Percentiles rank a stretch among this genome's conserved stretches.
Conservation (phyloP, 495 filamentous ascomycete genomes). For the Lentithecium fluviatile region DNA sequence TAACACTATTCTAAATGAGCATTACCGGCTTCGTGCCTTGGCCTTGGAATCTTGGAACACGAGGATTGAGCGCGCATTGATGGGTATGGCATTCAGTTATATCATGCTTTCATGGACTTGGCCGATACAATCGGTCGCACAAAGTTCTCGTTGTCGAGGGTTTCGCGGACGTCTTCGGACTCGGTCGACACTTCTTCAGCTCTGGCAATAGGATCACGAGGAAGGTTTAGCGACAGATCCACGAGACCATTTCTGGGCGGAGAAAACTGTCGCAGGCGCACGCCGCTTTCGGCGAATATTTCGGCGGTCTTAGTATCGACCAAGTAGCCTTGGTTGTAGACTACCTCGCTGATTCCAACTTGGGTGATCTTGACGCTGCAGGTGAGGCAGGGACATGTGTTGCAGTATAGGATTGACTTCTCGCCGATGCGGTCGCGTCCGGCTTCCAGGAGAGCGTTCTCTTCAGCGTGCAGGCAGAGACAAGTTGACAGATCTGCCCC, state of each 20-base stretch:
- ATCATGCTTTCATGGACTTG: no score
- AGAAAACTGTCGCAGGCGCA: conserved; percentile 32
- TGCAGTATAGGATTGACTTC: conserved; percentile 81
- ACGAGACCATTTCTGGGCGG: conserved; percentile 29
- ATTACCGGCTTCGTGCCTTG: no score
- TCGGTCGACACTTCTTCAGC: not conserved
- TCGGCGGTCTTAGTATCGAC: conserved; percentile 65
- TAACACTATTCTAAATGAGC: no score
- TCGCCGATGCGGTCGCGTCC: conserved; percentile 84
- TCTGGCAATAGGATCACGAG: not conserved
- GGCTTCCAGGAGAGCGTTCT: conserved; percentile 93
- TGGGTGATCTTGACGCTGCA: conserved; percentile 97
- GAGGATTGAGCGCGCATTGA: no score
- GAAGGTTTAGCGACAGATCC: conserved; percentile 19
- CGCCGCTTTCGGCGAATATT: conserved; percentile 31
- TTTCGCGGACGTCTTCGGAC: conserved; percentile 2
- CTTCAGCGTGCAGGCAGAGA: conserved; percentile 92
- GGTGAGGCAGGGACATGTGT: conserved; percentile 97
- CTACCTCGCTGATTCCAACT: conserved; percentile 91
- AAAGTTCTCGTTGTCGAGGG: conserved; percentile 6
- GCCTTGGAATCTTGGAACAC: no score
- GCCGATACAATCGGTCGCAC: conserved; percentile 2
- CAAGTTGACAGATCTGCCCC: conserved; percentile 79
- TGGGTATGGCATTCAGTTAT: no score
- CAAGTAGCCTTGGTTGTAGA: conserved; percentile 88